Evolutionary conservation across 2,329 filamentous ascomycete genomes (phyloP).

Genomic region (Colletotrichum cereale): DNA sequence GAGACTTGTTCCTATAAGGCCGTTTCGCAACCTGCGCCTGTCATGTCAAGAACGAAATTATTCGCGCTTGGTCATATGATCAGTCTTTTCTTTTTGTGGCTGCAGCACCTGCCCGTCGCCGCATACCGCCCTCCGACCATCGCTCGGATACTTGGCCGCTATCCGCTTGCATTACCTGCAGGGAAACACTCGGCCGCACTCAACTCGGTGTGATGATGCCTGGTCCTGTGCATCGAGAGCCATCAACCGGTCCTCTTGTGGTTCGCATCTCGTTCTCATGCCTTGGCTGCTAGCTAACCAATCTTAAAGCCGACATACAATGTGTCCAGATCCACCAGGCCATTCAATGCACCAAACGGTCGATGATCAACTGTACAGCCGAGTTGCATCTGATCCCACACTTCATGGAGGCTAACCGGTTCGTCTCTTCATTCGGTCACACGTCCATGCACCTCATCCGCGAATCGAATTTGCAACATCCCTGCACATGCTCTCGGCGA

Average conservation of each 20-base stretch:
- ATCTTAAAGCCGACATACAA: background rate
- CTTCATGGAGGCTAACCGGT: slow-evolving; percentile 13
- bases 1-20: background rate
- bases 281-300: background rate
- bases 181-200: slow-evolving; percentile 1
- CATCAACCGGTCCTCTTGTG: background rate
- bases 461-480: background rate
- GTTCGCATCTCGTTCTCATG: background rate
- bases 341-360: slow-evolving; percentile 2
- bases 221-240: background rate
- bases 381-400: slow-evolving; percentile 18
- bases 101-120: slow-evolving; percentile 11
- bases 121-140: slow-evolving; percentile 8
- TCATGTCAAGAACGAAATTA: slow-evolving; percentile 22
- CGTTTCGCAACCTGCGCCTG: slow-evolving; percentile 25
- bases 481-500: slow-evolving; percentile 21
- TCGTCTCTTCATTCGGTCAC: slow-evolving; percentile 31
- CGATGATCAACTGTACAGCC: slow-evolving; percentile 5
- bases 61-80: slow-evolving; percentile 28
- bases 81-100: slow-evolving; percentile 31
- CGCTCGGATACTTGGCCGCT: slow-evolving; percentile 13
- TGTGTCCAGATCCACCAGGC: slow-evolving; percentile 13
- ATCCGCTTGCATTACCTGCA: slow-evolving; percentile 12
- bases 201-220: slow-evolving; percentile 17
- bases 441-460: background rate